Base-by-base conservation (phyloP, 345 rosid species). In the Gossypium raimondii region DNA sequence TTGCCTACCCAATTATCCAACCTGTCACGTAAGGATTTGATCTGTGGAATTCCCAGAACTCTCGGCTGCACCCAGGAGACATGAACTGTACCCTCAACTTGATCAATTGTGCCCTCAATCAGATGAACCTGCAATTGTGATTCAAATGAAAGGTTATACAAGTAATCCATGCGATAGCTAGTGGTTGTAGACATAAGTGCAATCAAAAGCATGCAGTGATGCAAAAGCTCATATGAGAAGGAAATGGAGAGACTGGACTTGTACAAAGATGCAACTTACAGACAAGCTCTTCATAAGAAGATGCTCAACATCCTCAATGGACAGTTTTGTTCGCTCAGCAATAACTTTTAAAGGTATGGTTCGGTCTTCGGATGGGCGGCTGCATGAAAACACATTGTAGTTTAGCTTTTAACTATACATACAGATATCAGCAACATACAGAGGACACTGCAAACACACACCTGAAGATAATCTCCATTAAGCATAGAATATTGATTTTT, bases 31-130 rank as follows among this genome's bases (percentile, higher is more conserved):
- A 96, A 84, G 34, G 97, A 89, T 81, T 83, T 89, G 84, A 96
- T 86, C 85, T 96, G 99, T 38, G 90, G 86, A 59, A 92, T 93
- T 70, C 97, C 99, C 87, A 96, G 76, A 77, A 96, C 99, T 84
- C 99, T 87, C 1, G 99, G 99, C 79, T 96, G 99, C 55, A 94
- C 99, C 99, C 99, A 93, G 3, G 99, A 91, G 27, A 96, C 89
- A 1, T 96, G 81, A 12, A 96, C 92, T 4, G 91, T 91, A 72
- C 97, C 93, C 75, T 92, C 90, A 48, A 96, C 99, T 90, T 96
- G 97, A 85, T 95, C 98, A n/a, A 95, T 85, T 60, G 93, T 90
- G 9, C 99, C 99, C 84, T 95, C 97, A 1, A 95, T 90, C 71
- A 95, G 92, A 86, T 88, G 99, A 84, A 93, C 99, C 99, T 95